Conservation (phyloP, 352 stramenopile species). For the Thalassiosira hispida region DNA sequence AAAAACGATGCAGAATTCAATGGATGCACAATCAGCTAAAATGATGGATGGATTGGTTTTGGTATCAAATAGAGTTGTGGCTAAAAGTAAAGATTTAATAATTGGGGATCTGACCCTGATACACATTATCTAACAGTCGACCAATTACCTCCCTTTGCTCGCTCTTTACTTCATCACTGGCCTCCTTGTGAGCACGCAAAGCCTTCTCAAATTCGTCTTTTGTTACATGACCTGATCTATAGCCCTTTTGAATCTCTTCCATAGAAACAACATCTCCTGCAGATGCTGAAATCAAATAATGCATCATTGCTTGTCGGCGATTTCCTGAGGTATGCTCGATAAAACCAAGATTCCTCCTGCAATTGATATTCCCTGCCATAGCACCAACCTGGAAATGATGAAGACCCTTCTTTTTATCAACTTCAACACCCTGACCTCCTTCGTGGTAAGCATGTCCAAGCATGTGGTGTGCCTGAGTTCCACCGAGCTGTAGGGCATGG, state of each 20-base stretch:
- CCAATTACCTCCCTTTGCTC: neutral
- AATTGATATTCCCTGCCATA: neutral
- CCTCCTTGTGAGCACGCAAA: neutral
- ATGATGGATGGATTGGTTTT: no score
- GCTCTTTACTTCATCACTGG: neutral
- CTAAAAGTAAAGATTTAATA: no score
- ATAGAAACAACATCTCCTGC: neutral
- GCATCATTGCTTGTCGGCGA: neutral
- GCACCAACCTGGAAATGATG: neutral
- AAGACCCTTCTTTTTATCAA: neutral
- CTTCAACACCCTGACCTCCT: neutral
- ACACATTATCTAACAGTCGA: no score
- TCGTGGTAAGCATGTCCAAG: neutral
- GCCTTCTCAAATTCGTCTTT: neutral
- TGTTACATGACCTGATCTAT: neutral
- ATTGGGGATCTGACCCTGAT: no score
- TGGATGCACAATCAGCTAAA: slow-evolving; percentile 41
- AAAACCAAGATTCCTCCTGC: neutral
- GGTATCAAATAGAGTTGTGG: no score
- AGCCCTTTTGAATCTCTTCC: neutral
- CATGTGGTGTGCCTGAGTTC: neutral
- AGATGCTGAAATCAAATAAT: neutral
- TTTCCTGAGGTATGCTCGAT: neutral
- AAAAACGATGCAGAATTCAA: slow-evolving; percentile 57
- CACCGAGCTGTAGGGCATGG: neutral